Evolutionary conservation across 2,329 filamentous ascomycete species (phyloP).

Genomic region (Fusarium nygamai): DNA sequence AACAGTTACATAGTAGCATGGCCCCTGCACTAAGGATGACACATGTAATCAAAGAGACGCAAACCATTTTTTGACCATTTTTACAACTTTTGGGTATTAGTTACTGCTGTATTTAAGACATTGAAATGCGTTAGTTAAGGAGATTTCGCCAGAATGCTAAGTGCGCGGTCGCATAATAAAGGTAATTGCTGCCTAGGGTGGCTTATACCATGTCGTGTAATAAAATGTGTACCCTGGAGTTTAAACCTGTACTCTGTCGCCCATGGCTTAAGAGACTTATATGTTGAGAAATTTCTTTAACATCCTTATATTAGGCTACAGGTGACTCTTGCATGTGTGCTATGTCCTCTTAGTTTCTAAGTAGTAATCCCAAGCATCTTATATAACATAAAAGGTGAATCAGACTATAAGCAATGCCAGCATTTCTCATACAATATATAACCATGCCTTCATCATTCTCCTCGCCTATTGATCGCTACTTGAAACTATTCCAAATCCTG

Average conservation of each 20-base stretch:
- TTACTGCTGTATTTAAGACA: background rate
- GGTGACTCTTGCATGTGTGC: background rate
- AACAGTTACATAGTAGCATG: background rate
- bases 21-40: background rate
- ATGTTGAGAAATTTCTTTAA: background rate
- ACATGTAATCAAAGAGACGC: background rate
- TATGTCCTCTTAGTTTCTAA: too few relatives aligned
- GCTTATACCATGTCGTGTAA: background rate
- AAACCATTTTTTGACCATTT: background rate
- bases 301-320: background rate
- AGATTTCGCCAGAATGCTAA: background rate
- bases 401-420: background rate
- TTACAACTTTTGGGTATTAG: background rate
- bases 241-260: too few relatives aligned
- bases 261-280: background rate
- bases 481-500: background rate
- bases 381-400: too few relatives aligned
- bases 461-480: too few relatives aligned
- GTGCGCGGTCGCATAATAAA: background rate
- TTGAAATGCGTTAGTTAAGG: too few relatives aligned
- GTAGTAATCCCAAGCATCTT: accelerated
- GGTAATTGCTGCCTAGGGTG: background rate
- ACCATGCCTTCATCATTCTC: too few relatives aligned
- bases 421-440: too few relatives aligned
- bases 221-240: too few relatives aligned